Conservation (phyloP, 306 rosid species). For the Gastrolobium bilobum region DNA sequence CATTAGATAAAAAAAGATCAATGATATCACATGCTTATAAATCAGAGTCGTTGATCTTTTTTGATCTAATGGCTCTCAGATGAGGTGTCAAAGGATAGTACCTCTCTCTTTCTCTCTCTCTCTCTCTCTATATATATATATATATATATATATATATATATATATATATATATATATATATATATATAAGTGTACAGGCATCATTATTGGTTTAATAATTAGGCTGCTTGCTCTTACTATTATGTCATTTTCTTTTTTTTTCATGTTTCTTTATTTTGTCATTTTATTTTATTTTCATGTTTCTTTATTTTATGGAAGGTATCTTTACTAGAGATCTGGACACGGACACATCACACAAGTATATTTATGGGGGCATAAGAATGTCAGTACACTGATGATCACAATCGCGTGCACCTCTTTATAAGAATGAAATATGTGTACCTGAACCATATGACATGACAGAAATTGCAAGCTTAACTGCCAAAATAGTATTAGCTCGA, state of each 20-base stretch:
- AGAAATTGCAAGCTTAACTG: not conserved
- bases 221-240: not conserved
- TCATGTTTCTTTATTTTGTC: not conserved
- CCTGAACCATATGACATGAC: constrained; percentile 4
- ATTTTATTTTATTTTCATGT: not conserved
- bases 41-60: no score
- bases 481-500: not conserved
- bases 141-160: no score
- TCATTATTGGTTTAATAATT: not conserved
- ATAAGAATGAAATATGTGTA: not conserved
- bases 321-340: not conserved
- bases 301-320: not conserved
- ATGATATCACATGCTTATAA: no score
- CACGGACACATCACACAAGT: not conserved
- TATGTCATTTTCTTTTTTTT: no score
- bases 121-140: no score
- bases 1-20: no score
- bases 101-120: no score
- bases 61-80: no score
- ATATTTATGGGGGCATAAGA: not conserved
- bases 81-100: no score
- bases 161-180: no score
- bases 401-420: not conserved
- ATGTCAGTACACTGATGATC: not conserved
- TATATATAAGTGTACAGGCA: not conserved